Evolutionary conservation across 208 protist genomes (phyloP), one percentile per base, ranked within the genome.

Genomic region (Crithidia bombi): DNA sequence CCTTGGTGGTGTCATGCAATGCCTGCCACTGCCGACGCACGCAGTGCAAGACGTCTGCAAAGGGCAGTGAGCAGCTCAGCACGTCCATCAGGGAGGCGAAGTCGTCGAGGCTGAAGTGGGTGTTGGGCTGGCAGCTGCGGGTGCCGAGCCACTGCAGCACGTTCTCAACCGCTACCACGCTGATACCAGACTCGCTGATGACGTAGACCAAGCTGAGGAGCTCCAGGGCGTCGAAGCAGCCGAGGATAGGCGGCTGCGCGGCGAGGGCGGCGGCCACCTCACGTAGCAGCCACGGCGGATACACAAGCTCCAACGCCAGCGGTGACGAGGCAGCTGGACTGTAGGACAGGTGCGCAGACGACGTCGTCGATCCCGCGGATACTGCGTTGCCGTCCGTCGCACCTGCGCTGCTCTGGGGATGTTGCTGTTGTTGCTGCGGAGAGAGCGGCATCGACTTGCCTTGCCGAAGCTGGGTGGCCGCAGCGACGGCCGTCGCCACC

Each of bases 51-150:
- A 79, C 43, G n/a, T 81, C 78, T 0, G 75, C 71, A 55, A 86
- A 90, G 19, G 78, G 78, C 33, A 90, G 59, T 26, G 73, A 79
- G 50, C 75, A 80, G 61, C 78, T 85, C 25, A 91, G 36, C 28
- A 75, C 66, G 67, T 90, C 85, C 12, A 86, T 43, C 54, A 81
- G 17, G 5, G 65, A 66, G 3, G 75, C 67, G 0, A 84, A 71
- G 58, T 83, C 75, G 39, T 90, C 81, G 17, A 83, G 55, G 28
- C 44, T 74, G 55, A 86, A 78, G 19, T 57, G 51, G 30, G 62
- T 70, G 47, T 39, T 39, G 11, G 52, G 35, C 39, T 62, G 64
- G 30, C 62, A 62, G 19, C 25, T 35, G 14, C 57, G 39, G 14
- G 47, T 55, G 44, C 66, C 55, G 3, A 85, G 46, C 85, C 81